Percentiles rank a stretch among this genome's conserved stretches.
Evolutionary conservation across 1,284 basidiomycete species (phyloP).

Genomic region (Rhodotorula mucilaginosa): DNA sequence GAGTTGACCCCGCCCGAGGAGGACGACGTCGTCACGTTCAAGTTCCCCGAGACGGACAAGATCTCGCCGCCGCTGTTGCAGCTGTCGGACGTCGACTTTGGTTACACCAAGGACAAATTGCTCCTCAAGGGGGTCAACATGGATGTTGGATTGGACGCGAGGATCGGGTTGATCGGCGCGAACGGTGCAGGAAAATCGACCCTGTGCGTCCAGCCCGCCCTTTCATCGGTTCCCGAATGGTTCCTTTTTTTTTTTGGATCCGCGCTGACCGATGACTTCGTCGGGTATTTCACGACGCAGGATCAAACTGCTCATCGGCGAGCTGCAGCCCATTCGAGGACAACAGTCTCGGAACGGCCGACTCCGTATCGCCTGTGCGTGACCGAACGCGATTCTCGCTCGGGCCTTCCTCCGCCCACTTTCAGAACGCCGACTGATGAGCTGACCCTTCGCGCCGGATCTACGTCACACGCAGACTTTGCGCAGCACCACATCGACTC

Average conservation of each 20-base stretch:
- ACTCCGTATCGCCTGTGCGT: constrained; percentile 68
- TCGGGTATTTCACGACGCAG: background rate
- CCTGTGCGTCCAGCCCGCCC: constrained; percentile 40
- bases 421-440: too few relatives aligned
- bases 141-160: constrained; percentile 82
- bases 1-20: constrained; percentile 65
- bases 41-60: constrained; percentile 90
- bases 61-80: constrained; percentile 95
- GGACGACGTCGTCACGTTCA: constrained; percentile 83
- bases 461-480: too few relatives aligned
- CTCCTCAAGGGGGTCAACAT: constrained; percentile 81
- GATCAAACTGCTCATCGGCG: constrained; percentile 84
- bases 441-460: too few relatives aligned
- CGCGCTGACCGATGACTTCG: too few relatives aligned
- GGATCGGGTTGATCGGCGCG: constrained; percentile 83
- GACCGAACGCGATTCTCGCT: background rate
- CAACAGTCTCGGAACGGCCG: constrained; percentile 87
- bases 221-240: too few relatives aligned
- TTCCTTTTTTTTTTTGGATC: too few relatives aligned
- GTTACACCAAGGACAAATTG: constrained; percentile 76
- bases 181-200: constrained; percentile 58
- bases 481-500: constrained; percentile 98
- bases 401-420: background rate
- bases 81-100: constrained; percentile 86
- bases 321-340: constrained; percentile 73